Conservation (phyloP, 2,329 filamentous ascomycete species). For the Aspergillus fijiensis region DNA sequence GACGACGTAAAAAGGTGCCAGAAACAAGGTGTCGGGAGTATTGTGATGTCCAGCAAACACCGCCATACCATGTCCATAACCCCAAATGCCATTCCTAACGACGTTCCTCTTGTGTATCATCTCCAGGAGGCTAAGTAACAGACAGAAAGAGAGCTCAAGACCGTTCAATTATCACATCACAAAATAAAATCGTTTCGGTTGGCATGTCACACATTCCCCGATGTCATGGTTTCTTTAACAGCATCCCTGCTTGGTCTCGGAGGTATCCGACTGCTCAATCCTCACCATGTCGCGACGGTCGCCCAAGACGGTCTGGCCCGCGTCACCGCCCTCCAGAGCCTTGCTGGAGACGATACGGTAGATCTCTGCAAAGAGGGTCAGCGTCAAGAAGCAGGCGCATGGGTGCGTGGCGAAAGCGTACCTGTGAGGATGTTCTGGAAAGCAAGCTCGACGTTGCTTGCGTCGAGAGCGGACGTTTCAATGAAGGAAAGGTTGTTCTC, state of each 20-base stretch:
- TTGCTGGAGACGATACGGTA: slow-evolving; percentile 99
- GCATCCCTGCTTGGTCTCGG: slow-evolving; percentile 65
- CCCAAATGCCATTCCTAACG: slow-evolving; percentile 29
- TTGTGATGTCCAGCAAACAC: slow-evolving; percentile 25
- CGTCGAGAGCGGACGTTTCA: slow-evolving; percentile 96
- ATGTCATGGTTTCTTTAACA: slow-evolving; percentile 32
- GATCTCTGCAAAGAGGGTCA: slow-evolving; percentile 67
- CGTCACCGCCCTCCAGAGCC: slow-evolving; percentile 86
- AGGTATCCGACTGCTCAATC: slow-evolving; percentile 80
- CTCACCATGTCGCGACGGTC: slow-evolving; percentile 77
- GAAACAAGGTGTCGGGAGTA: slow-evolving; percentile 18
- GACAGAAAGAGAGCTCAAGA: slow-evolving; percentile 38
- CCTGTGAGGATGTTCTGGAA: slow-evolving; percentile 99
- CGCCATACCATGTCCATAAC: slow-evolving; percentile 26
- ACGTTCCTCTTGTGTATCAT: slow-evolving; percentile 36
- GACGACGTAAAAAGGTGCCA: slow-evolving; percentile 16
- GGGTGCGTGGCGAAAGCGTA: slow-evolving; percentile 47
- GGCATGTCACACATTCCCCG: slow-evolving; percentile 26
- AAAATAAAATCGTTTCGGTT: slow-evolving; percentile 39
- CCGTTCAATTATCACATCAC: slow-evolving; percentile 41
- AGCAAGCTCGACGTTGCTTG: slow-evolving; percentile 97
- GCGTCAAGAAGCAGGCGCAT: not conserved
- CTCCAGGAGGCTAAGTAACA: slow-evolving; percentile 36
- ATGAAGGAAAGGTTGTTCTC: slow-evolving; percentile 99
- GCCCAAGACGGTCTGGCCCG: slow-evolving; percentile 73